Evolutionary conservation across 257 asterid species (phyloP), one percentile per base, ranked within the genome.

Genomic region (Paraleonurus japonicus): DNA sequence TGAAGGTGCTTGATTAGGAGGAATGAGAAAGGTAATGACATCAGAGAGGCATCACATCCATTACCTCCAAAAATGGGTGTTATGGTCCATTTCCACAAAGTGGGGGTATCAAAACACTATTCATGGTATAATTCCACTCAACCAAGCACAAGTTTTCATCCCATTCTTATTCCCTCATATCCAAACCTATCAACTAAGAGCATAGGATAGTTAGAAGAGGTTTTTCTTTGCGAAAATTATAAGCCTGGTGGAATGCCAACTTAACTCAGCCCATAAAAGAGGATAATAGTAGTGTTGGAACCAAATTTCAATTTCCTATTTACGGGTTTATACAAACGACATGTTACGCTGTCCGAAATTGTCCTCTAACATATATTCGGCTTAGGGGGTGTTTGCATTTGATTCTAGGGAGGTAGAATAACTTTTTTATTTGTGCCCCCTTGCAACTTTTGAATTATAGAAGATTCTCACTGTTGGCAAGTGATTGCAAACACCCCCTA

Each of bases 181-280:
- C 23, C 24, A 50, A 50, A 50, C 24, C 58, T 16, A 41, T 61
- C 37, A 33, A 17, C 8, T 4, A 39, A 30, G 37, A 13, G 13
- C 74, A 33, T 69, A 69, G 57, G 65, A 55, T 65, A 69, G 12
- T 41, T 55, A 55, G 33, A 24, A 54, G 55, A 55, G 66, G 35
- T 69, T 33, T 60, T 68, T 24, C 7, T 33, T 4, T 54, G 61
- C 15, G n/a, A 22, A 39, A 55, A 39, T 45, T 39, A 60, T 39
- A 60, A 58, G 75, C 33, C 33, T 24, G 67, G 59, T 70, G 28
- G 47, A 24, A 17, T 47, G 27, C 71, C 59, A 41, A 11, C 28
- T n/a, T 17, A 70, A 28, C 30, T 58, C 47, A 67, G 17, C 35
- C 50, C 53, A 5, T 51, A 35, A 43, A 10, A 58, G 19, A 19